phyloP scores from a whole-genome alignment of 306 rosid species.

The Castanea crenata region DNA sequence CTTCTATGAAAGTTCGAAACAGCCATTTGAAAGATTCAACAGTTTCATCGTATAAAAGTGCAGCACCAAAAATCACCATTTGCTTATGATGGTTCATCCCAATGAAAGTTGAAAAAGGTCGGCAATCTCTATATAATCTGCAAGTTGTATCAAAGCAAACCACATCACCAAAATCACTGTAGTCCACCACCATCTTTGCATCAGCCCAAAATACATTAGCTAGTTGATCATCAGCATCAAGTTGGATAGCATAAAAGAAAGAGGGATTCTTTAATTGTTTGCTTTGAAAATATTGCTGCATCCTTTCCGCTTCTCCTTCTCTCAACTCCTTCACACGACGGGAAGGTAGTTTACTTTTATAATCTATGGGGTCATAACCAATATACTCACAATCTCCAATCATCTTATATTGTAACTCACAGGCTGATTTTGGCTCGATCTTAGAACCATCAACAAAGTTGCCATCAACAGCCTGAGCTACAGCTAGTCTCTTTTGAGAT shows the following conservation, averaged over 20 bases:
- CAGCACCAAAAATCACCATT: slow-evolving; percentile 51
- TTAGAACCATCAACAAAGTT: slow-evolving; percentile 26
- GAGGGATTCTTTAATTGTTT: slow-evolving; percentile 46
- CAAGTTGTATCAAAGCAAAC: slow-evolving; percentile 60
- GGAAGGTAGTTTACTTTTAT: slow-evolving; percentile 41
- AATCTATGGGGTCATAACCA: slow-evolving; percentile 31
- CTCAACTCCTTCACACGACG: slow-evolving; percentile 31
- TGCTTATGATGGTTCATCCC: slow-evolving; percentile 62
- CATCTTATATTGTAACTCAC: slow-evolving; percentile 20
- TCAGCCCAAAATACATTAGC: slow-evolving; percentile 62
- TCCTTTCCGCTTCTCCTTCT: slow-evolving; percentile 46
- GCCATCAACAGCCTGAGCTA: slow-evolving; percentile 33
- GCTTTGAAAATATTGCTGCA: slow-evolving; percentile 42
- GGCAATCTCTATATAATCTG: slow-evolving; percentile 34
- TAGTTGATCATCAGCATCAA: slow-evolving; percentile 48
- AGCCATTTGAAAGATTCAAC: slow-evolving; percentile 55
- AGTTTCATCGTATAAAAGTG: slow-evolving; percentile 47
- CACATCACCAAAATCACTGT: slow-evolving; percentile 55
- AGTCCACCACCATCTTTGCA: slow-evolving; percentile 52
- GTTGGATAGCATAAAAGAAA: slow-evolving; percentile 56
- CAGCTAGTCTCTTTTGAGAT: slow-evolving; percentile 53
- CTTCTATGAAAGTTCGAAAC: slow-evolving; percentile 42
- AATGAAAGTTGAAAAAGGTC: slow-evolving; percentile 45
- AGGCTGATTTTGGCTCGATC: slow-evolving; percentile 17
- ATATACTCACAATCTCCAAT: slow-evolving; percentile 24